phyloP scores from a whole-genome alignment of 805 yeast genomes.

The Lachancea waltii region DNA sequence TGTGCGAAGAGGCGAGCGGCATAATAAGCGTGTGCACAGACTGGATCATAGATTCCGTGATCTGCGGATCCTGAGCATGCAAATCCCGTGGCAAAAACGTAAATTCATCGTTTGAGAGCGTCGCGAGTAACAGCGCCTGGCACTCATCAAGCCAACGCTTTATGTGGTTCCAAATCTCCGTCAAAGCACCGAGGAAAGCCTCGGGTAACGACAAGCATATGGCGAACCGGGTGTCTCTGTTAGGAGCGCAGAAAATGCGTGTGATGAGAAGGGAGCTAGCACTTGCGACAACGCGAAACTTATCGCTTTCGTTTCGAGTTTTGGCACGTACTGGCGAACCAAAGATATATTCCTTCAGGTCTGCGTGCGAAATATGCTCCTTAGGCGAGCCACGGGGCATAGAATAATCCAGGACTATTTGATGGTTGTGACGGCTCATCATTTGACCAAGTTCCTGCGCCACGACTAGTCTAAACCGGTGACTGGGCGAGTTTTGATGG shows the following conservation, averaged over 20 bases:
- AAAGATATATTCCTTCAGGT: conserved; percentile 35
- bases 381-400: conserved; percentile 17
- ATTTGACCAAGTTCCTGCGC: conserved; percentile 36
- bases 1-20: conserved; percentile 27
- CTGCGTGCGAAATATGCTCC: conserved; percentile 28
- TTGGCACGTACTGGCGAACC: conserved; percentile 35
- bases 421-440: conserved; percentile 33
- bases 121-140: conserved; percentile 22
- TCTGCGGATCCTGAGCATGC: conserved; percentile 15
- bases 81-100: conserved; percentile 15
- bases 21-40: conserved; percentile 27
- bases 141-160: conserved; percentile 27
- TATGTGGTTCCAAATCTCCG: conserved; percentile 32
- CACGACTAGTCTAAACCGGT: conserved; percentile 31
- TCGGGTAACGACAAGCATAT: conserved; percentile 31
- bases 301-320: conserved; percentile 23
- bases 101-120: conserved; percentile 2
- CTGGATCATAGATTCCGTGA: conserved; percentile 22
- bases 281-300: conserved; percentile 25
- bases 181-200: conserved; percentile 23
- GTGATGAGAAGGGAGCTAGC: conserved; percentile 31
- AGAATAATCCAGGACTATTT: conserved; percentile 30
- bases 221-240: conserved; percentile 26
- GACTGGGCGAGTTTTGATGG: conserved; percentile 2
- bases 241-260: conserved; percentile 27